Conservation (phyloP, 148 eudicot species). For the Rhododendron mucronatum region DNA sequence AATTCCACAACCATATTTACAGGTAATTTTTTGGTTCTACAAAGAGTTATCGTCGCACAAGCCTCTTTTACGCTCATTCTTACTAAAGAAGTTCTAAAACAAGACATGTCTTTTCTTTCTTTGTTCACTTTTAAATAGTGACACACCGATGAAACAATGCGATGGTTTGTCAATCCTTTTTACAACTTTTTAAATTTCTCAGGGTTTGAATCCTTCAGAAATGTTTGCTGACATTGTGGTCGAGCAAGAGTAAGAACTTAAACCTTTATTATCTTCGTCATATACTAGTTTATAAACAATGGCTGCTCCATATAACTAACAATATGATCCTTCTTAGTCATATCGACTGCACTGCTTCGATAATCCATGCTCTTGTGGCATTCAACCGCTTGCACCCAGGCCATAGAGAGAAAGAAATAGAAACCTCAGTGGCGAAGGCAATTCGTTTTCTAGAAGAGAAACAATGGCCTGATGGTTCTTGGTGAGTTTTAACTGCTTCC, state of each 20-base stretch:
- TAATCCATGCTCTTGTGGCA: constrained; percentile 29
- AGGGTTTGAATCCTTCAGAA: constrained; percentile 46
- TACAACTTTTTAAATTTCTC: background rate
- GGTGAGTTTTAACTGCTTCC: constrained; percentile 15
- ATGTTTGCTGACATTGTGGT: constrained; percentile 42
- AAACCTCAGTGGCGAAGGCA: constrained; percentile 28
- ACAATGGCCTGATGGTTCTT: constrained; percentile 45
- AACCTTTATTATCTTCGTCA: too few species aligned
- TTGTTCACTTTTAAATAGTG: background rate
- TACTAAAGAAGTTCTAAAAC: background rate
- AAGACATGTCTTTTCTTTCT: background rate
- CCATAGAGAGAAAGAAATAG: constrained; percentile 39
- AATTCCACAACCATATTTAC: constrained; percentile 28
- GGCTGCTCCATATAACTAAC: background rate
- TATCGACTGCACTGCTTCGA: constrained; percentile 35
- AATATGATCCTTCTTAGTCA: constrained; percentile 20
- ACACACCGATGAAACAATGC: background rate
- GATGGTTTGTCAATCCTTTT: background rate
- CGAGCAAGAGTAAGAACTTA: constrained; percentile 32
- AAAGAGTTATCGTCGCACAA: background rate
- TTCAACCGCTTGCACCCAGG: constrained; percentile 34
- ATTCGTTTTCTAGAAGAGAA: constrained; percentile 26
- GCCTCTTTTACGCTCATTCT: background rate
- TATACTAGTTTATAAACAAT: too few species aligned
- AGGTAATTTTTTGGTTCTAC: constrained; percentile 20